A percentile compares a stretch with the other conserved stretches of the same genome.
These are phyloP conservation scores for Phytophthora sp. DNA, from an alignment of 352 stramenopile genomes.

Conservation along the genomic window DNA sequence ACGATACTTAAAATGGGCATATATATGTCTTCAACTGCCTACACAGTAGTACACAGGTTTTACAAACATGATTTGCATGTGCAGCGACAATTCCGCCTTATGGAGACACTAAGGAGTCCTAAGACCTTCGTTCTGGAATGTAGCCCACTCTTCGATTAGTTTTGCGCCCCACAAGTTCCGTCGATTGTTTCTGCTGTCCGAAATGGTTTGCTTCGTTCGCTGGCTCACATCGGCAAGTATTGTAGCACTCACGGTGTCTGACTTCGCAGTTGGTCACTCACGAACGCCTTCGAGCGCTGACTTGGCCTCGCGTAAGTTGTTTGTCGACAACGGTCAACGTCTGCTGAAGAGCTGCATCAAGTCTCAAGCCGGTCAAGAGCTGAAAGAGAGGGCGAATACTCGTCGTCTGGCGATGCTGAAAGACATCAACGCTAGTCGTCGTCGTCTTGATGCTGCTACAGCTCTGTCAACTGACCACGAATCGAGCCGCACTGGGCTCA, in stretches of 20 bases:
- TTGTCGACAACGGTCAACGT: conserved; percentile 22
- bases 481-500: conserved; percentile 22
- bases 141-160: background rate
- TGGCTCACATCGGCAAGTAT: conserved; percentile 4
- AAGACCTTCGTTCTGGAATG: too few relatives aligned
- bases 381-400: conserved; percentile 19
- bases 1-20: too few relatives aligned
- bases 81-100: too few relatives aligned
- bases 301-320: conserved; percentile 19
- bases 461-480: conserved; percentile 25
- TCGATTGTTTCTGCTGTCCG: background rate
- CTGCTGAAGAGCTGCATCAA: conserved; percentile 25
- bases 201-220: conserved; percentile 13
- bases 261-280: conserved; percentile 8
- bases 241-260: conserved; percentile 1
- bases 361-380: conserved; percentile 12
- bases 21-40: too few relatives aligned
- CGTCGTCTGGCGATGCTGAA: conserved; percentile 18
- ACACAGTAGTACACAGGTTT: too few relatives aligned
- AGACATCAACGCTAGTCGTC: conserved; percentile 6
- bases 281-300: background rate
- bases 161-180: background rate
- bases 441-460: conserved; percentile 22
- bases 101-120: too few relatives aligned
- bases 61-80: too few relatives aligned